phyloP scores from a whole-genome alignment of 1,284 basidiomycete genomes.

The Sporisorium sorghi region DNA sequence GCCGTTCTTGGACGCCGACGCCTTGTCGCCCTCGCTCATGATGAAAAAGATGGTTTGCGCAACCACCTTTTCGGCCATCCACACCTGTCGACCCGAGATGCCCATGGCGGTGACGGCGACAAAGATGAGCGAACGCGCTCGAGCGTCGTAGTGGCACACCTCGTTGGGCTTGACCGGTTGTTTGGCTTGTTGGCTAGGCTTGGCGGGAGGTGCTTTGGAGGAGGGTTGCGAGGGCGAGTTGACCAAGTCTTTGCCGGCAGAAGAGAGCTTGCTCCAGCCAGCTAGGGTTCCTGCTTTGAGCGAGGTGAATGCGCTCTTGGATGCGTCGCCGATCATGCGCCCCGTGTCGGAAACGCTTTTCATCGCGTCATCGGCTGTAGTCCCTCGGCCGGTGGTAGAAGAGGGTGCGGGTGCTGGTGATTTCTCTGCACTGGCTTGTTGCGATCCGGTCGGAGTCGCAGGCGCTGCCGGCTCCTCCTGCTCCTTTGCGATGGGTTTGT shows the following conservation, averaged over 20 bases:
- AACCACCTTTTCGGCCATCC: conserved; percentile 61
- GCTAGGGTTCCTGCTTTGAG: conserved; percentile 39
- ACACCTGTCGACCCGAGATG: conserved; percentile 42
- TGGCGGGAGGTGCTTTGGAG: neutral
- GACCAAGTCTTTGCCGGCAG: conserved; percentile 41
- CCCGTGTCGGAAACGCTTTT: conserved; percentile 31
- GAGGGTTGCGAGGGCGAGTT: conserved; percentile 8
- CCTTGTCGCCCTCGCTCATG: conserved; percentile 53
- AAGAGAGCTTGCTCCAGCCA: conserved; percentile 45
- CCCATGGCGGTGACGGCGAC: conserved; percentile 58
- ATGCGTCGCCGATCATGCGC: conserved; percentile 29
- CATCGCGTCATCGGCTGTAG: conserved; percentile 15
- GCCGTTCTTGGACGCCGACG: conserved; percentile 45
- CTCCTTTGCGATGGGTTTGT: neutral
- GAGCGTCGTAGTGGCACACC: conserved; percentile 61
- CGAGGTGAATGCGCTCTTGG: conserved; percentile 40
- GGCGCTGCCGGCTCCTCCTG: neutral
- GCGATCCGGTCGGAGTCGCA: neutral
- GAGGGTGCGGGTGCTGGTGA: neutral
- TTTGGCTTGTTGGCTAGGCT: conserved; percentile 15
- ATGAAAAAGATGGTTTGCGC: conserved; percentile 64
- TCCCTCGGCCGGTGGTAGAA: neutral
- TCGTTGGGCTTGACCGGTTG: conserved; percentile 62
- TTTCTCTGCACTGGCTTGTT: neutral
- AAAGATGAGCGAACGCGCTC: conserved; percentile 61